phyloP scores from a whole-genome alignment of 2,329 filamentous ascomycete species.

The Helotiales sp. region DNA sequence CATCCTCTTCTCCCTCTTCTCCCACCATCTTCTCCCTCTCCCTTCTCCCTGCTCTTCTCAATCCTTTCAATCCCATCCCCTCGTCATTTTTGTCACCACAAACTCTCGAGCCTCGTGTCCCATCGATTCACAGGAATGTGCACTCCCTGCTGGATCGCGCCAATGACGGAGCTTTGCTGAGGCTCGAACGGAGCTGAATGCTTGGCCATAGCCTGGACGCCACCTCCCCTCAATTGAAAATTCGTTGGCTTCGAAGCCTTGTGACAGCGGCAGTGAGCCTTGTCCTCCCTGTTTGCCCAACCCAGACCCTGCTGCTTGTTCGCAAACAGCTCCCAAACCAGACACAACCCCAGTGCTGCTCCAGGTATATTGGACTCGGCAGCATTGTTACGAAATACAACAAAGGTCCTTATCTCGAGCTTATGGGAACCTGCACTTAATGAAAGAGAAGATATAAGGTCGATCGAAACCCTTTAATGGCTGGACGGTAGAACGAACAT shows the following conservation, averaged over 20 bases:
- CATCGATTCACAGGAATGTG: not conserved
- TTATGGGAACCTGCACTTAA: not conserved
- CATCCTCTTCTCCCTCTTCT: not conserved
- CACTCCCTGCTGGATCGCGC: not conserved
- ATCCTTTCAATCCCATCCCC: not conserved
- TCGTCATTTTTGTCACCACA: not conserved
- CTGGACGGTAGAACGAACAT: not conserved
- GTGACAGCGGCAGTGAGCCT: constrained; percentile 10
- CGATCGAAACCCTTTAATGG: not conserved
- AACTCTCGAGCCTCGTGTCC: not conserved
- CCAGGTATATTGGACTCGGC: constrained; percentile 7
- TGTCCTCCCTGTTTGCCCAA: constrained; percentile 3
- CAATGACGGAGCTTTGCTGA: not conserved
- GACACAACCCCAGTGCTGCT: not conserved
- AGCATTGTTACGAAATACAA: not conserved
- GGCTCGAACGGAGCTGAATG: not conserved
- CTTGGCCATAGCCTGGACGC: not conserved
- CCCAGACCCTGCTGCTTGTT: constrained; percentile 5
- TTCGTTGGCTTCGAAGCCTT: constrained; percentile 2
- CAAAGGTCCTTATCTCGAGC: not conserved
- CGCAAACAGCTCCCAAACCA: constrained; percentile 20
- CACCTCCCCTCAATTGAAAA: not conserved
- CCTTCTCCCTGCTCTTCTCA: not conserved
- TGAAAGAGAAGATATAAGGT: constrained; percentile 4
- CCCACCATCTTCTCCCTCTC: not conserved